phyloP scores from a whole-genome alignment of 805 yeast species.

The Candida boidinii region DNA sequence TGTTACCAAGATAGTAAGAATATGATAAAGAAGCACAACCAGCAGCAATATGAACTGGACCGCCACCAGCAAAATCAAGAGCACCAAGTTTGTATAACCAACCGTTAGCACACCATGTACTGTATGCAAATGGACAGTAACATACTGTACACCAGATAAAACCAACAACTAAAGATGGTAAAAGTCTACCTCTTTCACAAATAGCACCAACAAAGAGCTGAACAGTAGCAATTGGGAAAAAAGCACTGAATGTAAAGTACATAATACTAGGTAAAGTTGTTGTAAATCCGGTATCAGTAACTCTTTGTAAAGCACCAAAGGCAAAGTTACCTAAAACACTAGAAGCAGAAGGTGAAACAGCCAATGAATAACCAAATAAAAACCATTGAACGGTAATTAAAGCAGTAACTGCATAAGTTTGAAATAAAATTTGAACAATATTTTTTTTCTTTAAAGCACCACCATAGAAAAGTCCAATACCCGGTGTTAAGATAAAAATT shows the following conservation, averaged over 20 bases:
- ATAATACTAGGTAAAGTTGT: conserved; percentile 40
- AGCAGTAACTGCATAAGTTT: conserved; percentile 24
- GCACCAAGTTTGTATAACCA: conserved; percentile 85
- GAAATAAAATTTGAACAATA: conserved; percentile 27
- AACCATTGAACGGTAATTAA: conserved; percentile 25
- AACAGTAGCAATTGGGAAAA: conserved; percentile 39
- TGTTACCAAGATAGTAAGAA: conserved; percentile 61
- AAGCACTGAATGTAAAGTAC: conserved; percentile 33
- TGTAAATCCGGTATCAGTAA: conserved; percentile 24
- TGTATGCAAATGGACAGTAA: conserved; percentile 80
- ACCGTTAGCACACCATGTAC: conserved; percentile 88
- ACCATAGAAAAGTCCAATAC: conserved; percentile 25
- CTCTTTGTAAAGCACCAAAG: conserved; percentile 23
- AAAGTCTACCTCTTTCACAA: conserved; percentile 79
- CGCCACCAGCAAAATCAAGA: conserved; percentile 91
- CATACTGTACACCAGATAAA: conserved; percentile 83
- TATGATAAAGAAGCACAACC: conserved; percentile 85
- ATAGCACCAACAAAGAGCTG: conserved; percentile 64
- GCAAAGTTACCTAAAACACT: conserved; percentile 17
- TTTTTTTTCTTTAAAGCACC: conserved; percentile 25
- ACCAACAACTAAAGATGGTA: conserved; percentile 69
- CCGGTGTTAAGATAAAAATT: conserved; percentile 30
- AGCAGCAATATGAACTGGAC: conserved; percentile 81
- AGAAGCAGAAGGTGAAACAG: conserved; percentile 15
- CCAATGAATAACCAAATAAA: conserved; percentile 27